Evolutionary conservation across 371 early-diverging fungal species (phyloP), one percentile per base, ranked within the genome.

Genomic region (Thermomucor indicae-seudaticae): DNA sequence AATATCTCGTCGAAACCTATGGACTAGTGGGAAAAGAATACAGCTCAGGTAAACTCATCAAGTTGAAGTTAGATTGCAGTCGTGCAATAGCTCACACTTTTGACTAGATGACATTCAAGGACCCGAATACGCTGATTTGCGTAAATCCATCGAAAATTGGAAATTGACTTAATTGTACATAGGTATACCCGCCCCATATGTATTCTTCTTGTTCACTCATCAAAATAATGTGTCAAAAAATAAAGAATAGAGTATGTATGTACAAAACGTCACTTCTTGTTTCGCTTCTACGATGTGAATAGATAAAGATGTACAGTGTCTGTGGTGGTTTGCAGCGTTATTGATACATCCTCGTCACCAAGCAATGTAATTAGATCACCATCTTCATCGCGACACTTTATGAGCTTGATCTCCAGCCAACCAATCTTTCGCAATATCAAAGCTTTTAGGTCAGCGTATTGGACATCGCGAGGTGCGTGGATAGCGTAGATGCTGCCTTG

Each of bases 301-400:
- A n/a, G n/a, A n/a, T n/a, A n/a, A n/a, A n/a, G n/a, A n/a, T n/a
- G n/a, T n/a, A n/a, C n/a, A n/a, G n/a, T n/a, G n/a, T n/a, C n/a
- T n/a, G n/a, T n/a, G n/a, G n/a, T n/a, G n/a, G n/a, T n/a, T n/a
- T n/a, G n/a, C n/a, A n/a, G n/a, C 6, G 92, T 90, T 78, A 91
- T 56, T 32, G 70, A 75, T 16, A 93, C 84, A 54, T 93, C 95
- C 29, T 90, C 92, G 53, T 92, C 88, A 17, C 76, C 77, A 43
- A 80, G 78, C 47, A 93, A 80, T 30, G 78, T 80, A 22, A 91
- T 79, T 47, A 81, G 75, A 58, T 93, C 92, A 23, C 88, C 87
- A 48, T 92, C 93, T 58, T 92, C 92, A 58, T 93, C 93, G 56
- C 76, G 78, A 64, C 91, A 93, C 51, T 84, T 78, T 46, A 92